These are phyloP conservation scores for Piromyces sp. DNA, from an alignment of 192 early-diverging fungal species.

Conservation along the genomic window DNA sequence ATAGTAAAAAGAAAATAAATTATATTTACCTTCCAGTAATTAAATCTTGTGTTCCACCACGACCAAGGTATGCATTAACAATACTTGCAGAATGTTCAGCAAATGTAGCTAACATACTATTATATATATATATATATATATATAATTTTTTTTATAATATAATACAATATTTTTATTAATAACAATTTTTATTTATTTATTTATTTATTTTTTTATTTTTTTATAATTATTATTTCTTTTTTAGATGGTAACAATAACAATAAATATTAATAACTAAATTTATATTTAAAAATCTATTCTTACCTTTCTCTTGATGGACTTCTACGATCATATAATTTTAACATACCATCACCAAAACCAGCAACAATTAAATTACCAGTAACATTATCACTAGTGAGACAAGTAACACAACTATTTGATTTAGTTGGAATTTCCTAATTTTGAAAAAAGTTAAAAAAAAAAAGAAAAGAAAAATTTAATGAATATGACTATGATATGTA, in stretches of 20 bases:
- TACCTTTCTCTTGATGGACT: constrained; percentile 31
- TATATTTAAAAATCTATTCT: no score
- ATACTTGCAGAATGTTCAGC: constrained; percentile 44
- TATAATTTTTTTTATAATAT: not conserved
- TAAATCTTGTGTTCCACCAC: constrained; percentile 22
- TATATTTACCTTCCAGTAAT: constrained; percentile 37
- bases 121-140: not conserved
- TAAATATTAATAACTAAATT: no score
- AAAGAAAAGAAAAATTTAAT: not conserved
- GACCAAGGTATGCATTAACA: constrained; percentile 31
- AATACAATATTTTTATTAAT: not conserved
- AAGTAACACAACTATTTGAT: constrained; percentile 33
- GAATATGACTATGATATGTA: no score
- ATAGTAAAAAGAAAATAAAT: no score
- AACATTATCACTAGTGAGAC: constrained; percentile 40
- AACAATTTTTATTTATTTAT: not conserved
- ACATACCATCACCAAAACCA: constrained; percentile 53
- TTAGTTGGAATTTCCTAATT: constrained; percentile 35
- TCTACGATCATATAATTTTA: constrained; percentile 54
- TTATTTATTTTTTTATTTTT: no score
- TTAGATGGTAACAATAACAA: no score
- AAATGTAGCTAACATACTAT: constrained; percentile 32
- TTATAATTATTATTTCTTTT: no score
- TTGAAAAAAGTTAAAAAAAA: not conserved
- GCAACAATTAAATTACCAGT: constrained; percentile 47